Conservation (phyloP, 2,329 filamentous ascomycete species). For the Aspergillus piperis region DNA sequence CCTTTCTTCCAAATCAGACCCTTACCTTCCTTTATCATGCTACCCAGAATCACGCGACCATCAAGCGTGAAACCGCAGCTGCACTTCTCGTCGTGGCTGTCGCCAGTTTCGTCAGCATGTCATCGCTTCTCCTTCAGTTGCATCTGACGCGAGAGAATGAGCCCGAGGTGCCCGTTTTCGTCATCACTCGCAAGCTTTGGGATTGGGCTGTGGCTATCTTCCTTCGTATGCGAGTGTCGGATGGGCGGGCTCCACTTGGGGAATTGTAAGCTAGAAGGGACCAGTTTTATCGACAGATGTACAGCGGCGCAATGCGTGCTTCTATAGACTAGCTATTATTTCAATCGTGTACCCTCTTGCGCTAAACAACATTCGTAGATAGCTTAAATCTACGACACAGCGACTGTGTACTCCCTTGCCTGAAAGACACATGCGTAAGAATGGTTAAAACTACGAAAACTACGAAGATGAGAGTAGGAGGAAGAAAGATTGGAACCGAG, state of each 20-base stretch:
- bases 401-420: too few species aligned
- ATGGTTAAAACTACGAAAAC: neutral
- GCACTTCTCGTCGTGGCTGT: slow-evolving; percentile 77
- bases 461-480: neutral
- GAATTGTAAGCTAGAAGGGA: slow-evolving; percentile 23
- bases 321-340: neutral
- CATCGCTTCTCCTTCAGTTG: slow-evolving; percentile 66
- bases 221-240: slow-evolving; percentile 37
- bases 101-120: slow-evolving; percentile 75
- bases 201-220: slow-evolving; percentile 39
- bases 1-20: slow-evolving; percentile 50
- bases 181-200: slow-evolving; percentile 48
- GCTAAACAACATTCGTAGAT: too few species aligned
- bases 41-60: slow-evolving; percentile 76
- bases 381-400: too few species aligned
- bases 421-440: neutral
- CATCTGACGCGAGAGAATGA: slow-evolving; percentile 65
- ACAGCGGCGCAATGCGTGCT: neutral
- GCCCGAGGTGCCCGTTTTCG: slow-evolving; percentile 60
- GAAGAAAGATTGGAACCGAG: neutral
- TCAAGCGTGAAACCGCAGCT: slow-evolving; percentile 74
- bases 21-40: slow-evolving; percentile 74
- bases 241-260: slow-evolving; percentile 24
- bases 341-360: neutral
- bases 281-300: neutral